phyloP scores from a whole-genome alignment of 371 early-diverging fungal genomes.

The Mortierella sp. region DNA sequence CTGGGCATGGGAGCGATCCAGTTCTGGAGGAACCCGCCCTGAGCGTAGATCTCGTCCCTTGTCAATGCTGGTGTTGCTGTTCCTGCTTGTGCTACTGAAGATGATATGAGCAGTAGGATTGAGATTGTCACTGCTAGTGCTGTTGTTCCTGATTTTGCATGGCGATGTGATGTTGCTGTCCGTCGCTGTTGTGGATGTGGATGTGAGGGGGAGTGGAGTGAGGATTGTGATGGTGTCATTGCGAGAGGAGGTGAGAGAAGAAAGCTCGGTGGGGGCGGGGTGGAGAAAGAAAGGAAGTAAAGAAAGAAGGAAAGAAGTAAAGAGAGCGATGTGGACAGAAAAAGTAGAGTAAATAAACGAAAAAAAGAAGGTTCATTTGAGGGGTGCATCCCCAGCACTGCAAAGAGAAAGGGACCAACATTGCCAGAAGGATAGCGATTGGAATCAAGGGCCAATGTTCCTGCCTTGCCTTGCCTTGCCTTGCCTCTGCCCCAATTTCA shows the following conservation, averaged over 20 bases:
- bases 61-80: constrained; percentile 29
- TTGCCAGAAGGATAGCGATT: neutral
- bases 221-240: neutral
- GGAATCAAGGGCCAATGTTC: neutral
- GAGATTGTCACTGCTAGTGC: neutral
- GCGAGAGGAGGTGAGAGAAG: neutral
- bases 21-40: constrained; percentile 40
- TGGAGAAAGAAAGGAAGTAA: neutral
- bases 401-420: neutral
- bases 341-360: neutral
- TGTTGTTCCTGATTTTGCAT: neutral
- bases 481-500: no score
- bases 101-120: neutral
- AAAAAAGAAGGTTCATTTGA: neutral
- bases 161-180: neutral
- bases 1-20: constrained; percentile 54
- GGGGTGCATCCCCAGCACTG: neutral
- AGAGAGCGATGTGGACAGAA: neutral
- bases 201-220: no score
- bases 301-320: neutral
- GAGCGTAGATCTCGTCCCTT: constrained; percentile 43
- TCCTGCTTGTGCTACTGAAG: neutral
- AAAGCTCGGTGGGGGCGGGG: no score
- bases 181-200: neutral
- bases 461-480: no score